Percentiles rank a stretch among this genome's conserved stretches.
These are phyloP conservation scores for Pestalotiopsis sp. DNA, from an alignment of 2,329 filamentous ascomycete genomes.

Conservation along the genomic window DNA sequence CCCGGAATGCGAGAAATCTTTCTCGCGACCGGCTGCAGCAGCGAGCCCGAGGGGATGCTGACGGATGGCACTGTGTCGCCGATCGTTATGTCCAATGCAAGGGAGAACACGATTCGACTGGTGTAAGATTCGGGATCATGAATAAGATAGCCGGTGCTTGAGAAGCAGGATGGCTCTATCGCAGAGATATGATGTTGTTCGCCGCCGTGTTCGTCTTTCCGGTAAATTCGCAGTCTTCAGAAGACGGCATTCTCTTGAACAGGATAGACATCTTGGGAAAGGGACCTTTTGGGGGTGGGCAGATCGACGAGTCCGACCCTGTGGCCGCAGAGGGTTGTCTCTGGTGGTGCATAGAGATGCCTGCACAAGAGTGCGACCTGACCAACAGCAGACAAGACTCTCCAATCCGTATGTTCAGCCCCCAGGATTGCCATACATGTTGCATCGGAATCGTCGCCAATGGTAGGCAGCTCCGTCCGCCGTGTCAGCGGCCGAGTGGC, in stretches of 20 bases:
- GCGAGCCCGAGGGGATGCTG: neutral
- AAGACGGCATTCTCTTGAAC: neutral
- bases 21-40: neutral
- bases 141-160: neutral
- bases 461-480: neutral
- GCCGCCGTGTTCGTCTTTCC: neutral
- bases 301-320: neutral
- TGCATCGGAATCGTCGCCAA: slow-evolving; percentile 7
- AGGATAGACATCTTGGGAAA: neutral
- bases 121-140: neutral
- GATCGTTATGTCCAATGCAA: neutral
- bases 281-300: slow-evolving; percentile 5
- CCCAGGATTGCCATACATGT: neutral
- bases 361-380: neutral
- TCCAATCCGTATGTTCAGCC: slow-evolving; percentile 6
- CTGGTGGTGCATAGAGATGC: neutral
- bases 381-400: slow-evolving; percentile 10
- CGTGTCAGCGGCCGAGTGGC: slow-evolving; percentile 1
- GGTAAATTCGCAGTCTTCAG: neutral
- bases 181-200: neutral
- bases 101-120: neutral
- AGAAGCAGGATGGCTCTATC: neutral
- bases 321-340: neutral
- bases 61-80: neutral
- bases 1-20: neutral